Percentiles rank a stretch among this genome's conserved stretches.
These are phyloP conservation scores for Spizellomyces punctatus DNA, from an alignment of 192 early-diverging fungal species.

Conservation along the genomic window DNA sequence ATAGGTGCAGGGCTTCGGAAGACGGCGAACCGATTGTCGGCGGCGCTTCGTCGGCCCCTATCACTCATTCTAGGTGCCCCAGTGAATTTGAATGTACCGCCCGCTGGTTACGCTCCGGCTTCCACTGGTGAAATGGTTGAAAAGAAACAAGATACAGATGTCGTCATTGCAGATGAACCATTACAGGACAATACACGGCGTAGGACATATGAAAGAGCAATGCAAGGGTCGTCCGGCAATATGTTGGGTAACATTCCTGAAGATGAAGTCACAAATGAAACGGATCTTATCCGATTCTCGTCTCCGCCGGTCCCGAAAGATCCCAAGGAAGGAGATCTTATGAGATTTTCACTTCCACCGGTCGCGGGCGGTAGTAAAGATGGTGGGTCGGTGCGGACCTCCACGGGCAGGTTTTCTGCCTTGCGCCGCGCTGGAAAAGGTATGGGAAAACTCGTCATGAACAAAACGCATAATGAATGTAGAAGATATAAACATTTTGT, in stretches of 20 bases:
- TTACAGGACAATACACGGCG: not conserved
- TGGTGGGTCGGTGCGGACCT: too few relatives aligned
- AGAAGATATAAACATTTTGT: not conserved
- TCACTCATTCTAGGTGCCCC: conserved; percentile 5
- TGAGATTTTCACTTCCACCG: conserved; percentile 17
- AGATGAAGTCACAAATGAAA: too few relatives aligned
- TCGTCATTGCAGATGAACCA: not conserved
- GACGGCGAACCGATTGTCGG: conserved; percentile 10
- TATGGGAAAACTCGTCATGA: not conserved
- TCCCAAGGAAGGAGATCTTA: conserved; percentile 13
- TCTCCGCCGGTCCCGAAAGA: not conserved
- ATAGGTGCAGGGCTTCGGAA: not conserved
- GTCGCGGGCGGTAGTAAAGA: not conserved
- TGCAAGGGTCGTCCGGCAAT: too few relatives aligned
- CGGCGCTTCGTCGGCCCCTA: conserved; percentile 7
- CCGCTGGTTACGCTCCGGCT: not conserved
- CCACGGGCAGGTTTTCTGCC: too few relatives aligned
- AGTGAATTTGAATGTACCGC: not conserved
- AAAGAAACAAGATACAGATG: not conserved
- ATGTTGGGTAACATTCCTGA: too few relatives aligned
- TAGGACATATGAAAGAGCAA: not conserved
- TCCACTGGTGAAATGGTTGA: not conserved
- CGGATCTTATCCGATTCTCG: not conserved
- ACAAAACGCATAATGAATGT: not conserved
- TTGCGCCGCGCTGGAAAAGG: too few relatives aligned